A percentile compares a stretch with the other conserved stretches of the same genome.
These are phyloP conservation scores for Knoxia roxburghii DNA, from an alignment of 257 asterid species.

Conservation along the genomic window DNA sequence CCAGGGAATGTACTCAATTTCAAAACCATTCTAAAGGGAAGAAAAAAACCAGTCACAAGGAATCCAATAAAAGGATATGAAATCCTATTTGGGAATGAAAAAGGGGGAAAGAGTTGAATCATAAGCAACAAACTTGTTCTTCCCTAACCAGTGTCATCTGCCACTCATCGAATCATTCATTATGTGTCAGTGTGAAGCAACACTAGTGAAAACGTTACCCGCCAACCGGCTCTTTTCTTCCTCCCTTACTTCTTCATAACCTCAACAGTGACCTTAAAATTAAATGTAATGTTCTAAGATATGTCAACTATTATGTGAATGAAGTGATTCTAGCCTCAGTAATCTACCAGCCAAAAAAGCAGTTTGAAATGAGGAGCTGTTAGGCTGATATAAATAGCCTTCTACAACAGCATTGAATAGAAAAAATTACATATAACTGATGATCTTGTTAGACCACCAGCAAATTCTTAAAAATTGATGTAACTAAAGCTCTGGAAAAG, in stretches of 20 bases:
- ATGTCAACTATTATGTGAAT: neutral
- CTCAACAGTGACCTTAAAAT: constrained; percentile 28
- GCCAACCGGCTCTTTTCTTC: constrained; percentile 82
- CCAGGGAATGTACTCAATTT: constrained; percentile 92
- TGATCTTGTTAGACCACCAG: neutral
- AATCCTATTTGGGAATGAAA: neutral
- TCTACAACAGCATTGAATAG: neutral
- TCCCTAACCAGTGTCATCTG: constrained; percentile 88
- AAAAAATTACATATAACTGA: neutral
- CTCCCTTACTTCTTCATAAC: constrained; percentile 74
- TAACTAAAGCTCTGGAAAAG: neutral
- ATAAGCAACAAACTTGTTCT: constrained; percentile 53
- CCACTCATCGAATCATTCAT: constrained; percentile 97
- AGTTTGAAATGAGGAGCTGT: neutral
- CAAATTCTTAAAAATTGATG: neutral
- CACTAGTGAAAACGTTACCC: constrained; percentile 79
- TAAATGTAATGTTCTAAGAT: neutral
- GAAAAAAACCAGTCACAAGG: neutral
- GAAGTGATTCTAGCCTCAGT: neutral
- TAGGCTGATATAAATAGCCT: neutral
- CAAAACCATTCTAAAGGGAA: constrained; percentile 55
- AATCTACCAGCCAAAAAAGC: neutral
- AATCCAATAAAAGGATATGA: constrained; percentile 5
- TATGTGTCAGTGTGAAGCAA: constrained; percentile 76
- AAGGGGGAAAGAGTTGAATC: neutral